Evolutionary conservation across 2,329 filamentous ascomycete species (phyloP), one percentile per base, ranked within the genome.

Genomic region (Botrytis galanthina): DNA sequence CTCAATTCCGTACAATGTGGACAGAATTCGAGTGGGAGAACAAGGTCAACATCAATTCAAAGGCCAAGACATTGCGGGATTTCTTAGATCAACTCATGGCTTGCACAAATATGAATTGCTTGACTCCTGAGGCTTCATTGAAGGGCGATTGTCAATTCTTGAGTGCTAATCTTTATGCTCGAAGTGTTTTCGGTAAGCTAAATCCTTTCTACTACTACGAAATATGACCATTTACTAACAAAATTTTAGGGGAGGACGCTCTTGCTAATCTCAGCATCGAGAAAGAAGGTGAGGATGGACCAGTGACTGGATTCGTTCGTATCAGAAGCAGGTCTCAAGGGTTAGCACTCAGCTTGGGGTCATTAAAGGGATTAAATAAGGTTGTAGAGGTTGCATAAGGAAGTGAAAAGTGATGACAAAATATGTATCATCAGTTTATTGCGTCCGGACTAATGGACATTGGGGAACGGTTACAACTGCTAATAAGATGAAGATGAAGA

Each of bases 1-100:
- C 95, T 18, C 94, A 98, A 81, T 99, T 99, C 91, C 90, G 96
- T 74, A 97, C 94, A n/a, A 99, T 99, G 96, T 99, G 96, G 96
- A 99, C 96, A 54, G 96, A 99, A 82, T 99, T 99, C 78, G 96
- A 99, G 82, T 99, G 96, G 96, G 96, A 99, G 87, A 99, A 99
- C 86, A 99, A 99, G 89, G 95, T 99, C 83, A 99, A 99, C 85
- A 98, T 99, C 85, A 98, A 98, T 84, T 97, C 93, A 76, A 98
- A 98, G 87, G 94, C 93, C 78, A 97, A 95, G 86, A 92, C 90
- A 42, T 87, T 99, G 75, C 90, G 95, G 68, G 94, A 97, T 32
- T 99, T 99, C 89, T 85, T 99, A 76, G 92, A 93, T 78, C 92
- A 97, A 82, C 86, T 99, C 75, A 98, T 98, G 96, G 94, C 94